Evolutionary conservation across 371 early-diverging fungal genomes (phyloP), one percentile per base, ranked within the genome.

Genomic region (Mucor ambiguus): DNA sequence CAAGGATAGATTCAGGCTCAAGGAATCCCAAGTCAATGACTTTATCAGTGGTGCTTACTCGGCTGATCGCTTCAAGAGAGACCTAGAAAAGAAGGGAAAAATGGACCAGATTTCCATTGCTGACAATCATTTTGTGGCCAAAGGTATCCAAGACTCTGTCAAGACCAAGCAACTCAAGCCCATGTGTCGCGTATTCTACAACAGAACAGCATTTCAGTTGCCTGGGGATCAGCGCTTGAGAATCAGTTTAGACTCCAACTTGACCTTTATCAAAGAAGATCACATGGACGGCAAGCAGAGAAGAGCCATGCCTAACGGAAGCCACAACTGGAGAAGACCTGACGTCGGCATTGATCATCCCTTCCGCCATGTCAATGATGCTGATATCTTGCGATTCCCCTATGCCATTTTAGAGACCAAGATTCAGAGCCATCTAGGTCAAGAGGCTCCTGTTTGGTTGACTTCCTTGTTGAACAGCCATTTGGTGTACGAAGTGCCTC

Each of bases 331-430:
- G 99, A 88, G 96, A 60, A 90, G 98, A 37, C 77, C 81, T 5
- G 98, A 98, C 74, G 89, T 93, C 62, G 93, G 92, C n/a, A 92
- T 91, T 38, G 92, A 94, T 57, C 92, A 92, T 75, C 98, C 98
- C 4, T 99, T 98, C 78, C 82, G 89, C 24, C 83, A 95, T 49
- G 79, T 98, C 38, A 82, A 86, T 14, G 88, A 89, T 16, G 77
- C 83, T 9, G 98, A 98, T 61, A 88, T 96, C 28, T 83, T 89
- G 60, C 80, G 88, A 26, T 99, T 99, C 84, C 99, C 99, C 16
- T 98, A 98, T 73, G 99, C 98, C 10, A 87, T 99, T 33, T 83
- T 99, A 7, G 99, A 99, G 74, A 96, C 98, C 63, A 99, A 99
- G 83, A 84, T 98, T 52, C 97, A 98, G 78, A 95, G 92, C 12